phyloP scores from a whole-genome alignment of 164 flowering plant genomes.

The Chimonanthus praecox region DNA sequence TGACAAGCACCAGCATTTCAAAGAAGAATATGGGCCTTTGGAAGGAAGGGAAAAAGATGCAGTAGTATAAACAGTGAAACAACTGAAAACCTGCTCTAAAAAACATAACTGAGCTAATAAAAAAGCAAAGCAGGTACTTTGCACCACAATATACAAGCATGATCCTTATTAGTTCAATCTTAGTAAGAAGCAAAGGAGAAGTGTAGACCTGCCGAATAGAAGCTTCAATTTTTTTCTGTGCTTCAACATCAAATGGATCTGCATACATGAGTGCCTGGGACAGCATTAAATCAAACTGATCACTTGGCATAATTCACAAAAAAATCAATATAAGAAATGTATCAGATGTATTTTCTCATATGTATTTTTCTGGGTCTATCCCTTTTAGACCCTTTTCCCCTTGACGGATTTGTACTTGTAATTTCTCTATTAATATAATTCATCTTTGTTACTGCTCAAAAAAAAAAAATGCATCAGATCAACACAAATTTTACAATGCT shows the following conservation, averaged over 20 bases:
- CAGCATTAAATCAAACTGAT: background rate
- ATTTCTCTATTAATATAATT: no score
- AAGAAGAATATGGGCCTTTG: no score
- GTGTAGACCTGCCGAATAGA: slow-evolving; percentile 84
- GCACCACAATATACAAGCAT: background rate
- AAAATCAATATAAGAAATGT: no score
- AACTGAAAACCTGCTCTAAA: no score
- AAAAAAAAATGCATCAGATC: background rate
- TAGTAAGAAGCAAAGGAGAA: background rate
- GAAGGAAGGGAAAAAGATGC: no score
- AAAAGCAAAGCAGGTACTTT: background rate
- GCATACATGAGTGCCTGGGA: slow-evolving; percentile 78
- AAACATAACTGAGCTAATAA: background rate
- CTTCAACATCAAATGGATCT: slow-evolving; percentile 96
- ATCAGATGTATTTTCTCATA: no score
- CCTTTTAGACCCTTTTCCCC: no score
- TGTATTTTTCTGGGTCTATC: no score
- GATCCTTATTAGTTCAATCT: background rate
- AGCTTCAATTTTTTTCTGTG: slow-evolving; percentile 97
- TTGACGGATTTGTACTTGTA: no score
- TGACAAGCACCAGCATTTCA: no score
- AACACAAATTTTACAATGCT: background rate
- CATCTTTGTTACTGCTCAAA: background rate
- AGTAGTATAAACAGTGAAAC: no score
- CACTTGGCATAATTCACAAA: background rate